Evolutionary conservation across 768 basidiomycete species (phyloP), one percentile per base, ranked within the genome.

Genomic region (Dioszegia hungarica): DNA sequence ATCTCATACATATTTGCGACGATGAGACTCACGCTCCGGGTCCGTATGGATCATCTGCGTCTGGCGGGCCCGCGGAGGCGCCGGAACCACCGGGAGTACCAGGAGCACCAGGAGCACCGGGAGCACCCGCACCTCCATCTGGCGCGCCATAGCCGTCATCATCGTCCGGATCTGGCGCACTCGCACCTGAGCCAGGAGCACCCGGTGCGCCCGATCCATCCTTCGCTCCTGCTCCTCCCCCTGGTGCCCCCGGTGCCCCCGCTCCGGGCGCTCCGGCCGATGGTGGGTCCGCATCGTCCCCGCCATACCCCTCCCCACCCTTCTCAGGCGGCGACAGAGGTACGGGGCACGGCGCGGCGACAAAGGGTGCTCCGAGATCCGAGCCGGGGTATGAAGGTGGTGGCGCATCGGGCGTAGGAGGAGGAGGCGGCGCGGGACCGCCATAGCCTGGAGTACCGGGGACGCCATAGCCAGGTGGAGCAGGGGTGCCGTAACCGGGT

Each of bases 241-340:
- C 49, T 37, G 33, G 24, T 8, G n/a, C 31, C 37, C 49, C 49
- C 10, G 34, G 19, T 20, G 33, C 33, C 5, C n/a, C 44, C 17
- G 17, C 19, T 5, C 41, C 41, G 5, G 41, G 19, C 19, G 5
- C 27, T 5, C 46, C 46, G 15, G 6, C 31, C 6, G 6, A 33
- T 6, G 8, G 8, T 33, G 31, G 31, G 31, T 54, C 52, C 17
- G n/a, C 27, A 31, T 54, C 52, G 28, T 14, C 25, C 3, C 52
- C 52, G 17, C 52, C 52, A 20, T 54, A 54, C 6, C 40, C 52
- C 4, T 37, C 28, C 2, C 39, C 52, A 12, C 41, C 52, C 31
- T 22, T 27, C 17, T 53, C 51, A 28, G 37, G 28, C 8, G 51
- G 51, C 2, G 37, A 38, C 12, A 33, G 28, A 3, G 51, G 51